These are phyloP conservation scores for Astrocystis sublimbata DNA, from an alignment of 495 filamentous ascomycete species.

Conservation along the genomic window DNA sequence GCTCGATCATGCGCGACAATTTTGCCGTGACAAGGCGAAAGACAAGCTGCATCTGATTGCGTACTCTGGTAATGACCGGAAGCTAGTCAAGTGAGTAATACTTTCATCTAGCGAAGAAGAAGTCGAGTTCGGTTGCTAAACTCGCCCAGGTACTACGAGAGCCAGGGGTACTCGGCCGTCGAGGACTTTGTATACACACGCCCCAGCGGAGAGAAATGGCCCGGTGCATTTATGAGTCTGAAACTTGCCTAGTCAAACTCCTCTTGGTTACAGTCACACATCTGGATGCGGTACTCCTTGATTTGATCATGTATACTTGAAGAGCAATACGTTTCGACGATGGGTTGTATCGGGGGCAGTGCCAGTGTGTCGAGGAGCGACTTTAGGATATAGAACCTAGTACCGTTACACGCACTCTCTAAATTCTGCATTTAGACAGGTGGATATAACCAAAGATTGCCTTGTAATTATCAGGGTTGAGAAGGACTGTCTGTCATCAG, in stretches of 20 bases:
- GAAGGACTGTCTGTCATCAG: too few relatives aligned
- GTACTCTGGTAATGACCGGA: conserved; percentile 2
- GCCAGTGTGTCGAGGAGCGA: too few relatives aligned
- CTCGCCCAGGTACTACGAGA: conserved; percentile 2
- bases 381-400: too few relatives aligned
- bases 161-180: background rate
- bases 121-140: background rate
- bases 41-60: background rate
- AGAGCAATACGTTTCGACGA: too few relatives aligned
- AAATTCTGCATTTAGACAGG: too few relatives aligned
- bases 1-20: background rate
- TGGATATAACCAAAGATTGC: too few relatives aligned
- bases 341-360: too few relatives aligned
- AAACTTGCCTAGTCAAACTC: background rate
- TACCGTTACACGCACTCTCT: too few relatives aligned
- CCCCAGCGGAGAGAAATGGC: conserved; percentile 3
- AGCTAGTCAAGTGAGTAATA: conserved; percentile 7
- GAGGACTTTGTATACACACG: background rate
- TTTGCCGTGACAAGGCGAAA: background rate
- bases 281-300: too few relatives aligned
- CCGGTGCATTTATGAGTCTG: background rate
- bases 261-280: too few relatives aligned
- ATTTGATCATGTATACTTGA: too few relatives aligned
- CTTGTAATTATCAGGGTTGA: too few relatives aligned
- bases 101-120: background rate